phyloP scores from a whole-genome alignment of 805 yeast species.

The Saturnispora quitensis region DNA sequence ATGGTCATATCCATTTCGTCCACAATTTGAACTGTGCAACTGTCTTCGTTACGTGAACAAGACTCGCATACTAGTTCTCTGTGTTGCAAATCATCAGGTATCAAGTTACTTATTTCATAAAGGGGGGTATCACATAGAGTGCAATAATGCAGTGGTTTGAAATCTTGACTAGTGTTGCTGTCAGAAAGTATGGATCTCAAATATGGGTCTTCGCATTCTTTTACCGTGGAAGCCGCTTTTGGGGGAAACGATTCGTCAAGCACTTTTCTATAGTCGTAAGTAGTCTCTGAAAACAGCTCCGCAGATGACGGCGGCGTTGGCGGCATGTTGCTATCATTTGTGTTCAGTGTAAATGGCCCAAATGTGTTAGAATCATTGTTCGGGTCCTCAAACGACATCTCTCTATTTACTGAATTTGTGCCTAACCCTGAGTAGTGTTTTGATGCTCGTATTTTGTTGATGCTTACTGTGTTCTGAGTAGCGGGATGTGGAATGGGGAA shows the following conservation, averaged over 20 bases:
- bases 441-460: background rate
- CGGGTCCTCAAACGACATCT: background rate
- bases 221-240: slow-evolving; percentile 18
- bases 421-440: background rate
- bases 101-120: slow-evolving; percentile 45
- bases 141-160: slow-evolving; percentile 35
- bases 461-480: background rate
- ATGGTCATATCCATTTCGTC: slow-evolving; percentile 7
- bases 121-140: slow-evolving; percentile 64
- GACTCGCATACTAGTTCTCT: slow-evolving; percentile 55
- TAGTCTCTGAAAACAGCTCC: slow-evolving; percentile 6
- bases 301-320: slow-evolving; percentile 16
- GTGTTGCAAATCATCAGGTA: slow-evolving; percentile 21
- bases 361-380: background rate
- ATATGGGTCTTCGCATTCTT: slow-evolving; percentile 25
- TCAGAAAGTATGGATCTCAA: slow-evolving; percentile 21
- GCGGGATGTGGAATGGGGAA: slow-evolving; percentile 45
- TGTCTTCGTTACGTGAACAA: slow-evolving; percentile 33
- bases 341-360: background rate
- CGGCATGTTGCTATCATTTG: slow-evolving; percentile 1
- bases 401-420: background rate
- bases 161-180: background rate
- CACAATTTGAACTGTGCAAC: slow-evolving; percentile 4
- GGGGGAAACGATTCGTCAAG: slow-evolving; percentile 16
- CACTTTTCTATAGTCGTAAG: background rate